Conservation (phyloP, 352 stramenopile genomes). For the Peronosclerospora sorghi region DNA sequence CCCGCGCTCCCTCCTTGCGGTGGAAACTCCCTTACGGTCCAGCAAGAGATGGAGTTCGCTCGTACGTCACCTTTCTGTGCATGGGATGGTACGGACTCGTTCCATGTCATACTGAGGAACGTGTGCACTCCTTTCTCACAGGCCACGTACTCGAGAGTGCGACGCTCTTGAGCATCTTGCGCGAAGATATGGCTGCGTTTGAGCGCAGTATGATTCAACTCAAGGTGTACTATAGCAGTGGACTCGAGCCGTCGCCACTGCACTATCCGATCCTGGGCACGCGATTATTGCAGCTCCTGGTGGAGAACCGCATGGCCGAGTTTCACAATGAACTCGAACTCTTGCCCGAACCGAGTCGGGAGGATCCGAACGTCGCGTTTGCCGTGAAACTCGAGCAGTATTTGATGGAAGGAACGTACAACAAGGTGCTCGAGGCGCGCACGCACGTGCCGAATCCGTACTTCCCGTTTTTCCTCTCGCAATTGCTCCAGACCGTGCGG, state of each 20-base stretch:
- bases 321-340: slow-evolving; percentile 90
- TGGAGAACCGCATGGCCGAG: slow-evolving; percentile 88
- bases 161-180: slow-evolving; percentile 78
- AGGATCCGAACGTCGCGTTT: slow-evolving; percentile 82
- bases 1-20: slow-evolving; percentile 71
- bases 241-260: slow-evolving; percentile 47
- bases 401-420: slow-evolving; percentile 89
- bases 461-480: slow-evolving; percentile 91
- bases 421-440: slow-evolving; percentile 84
- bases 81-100: not conserved
- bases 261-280: slow-evolving; percentile 84
- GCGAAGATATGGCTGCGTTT: slow-evolving; percentile 77
- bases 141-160: slow-evolving; percentile 84
- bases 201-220: slow-evolving; percentile 85
- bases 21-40: slow-evolving; percentile 33
- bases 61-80: slow-evolving; percentile 26
- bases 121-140: slow-evolving; percentile 6
- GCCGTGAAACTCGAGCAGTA: slow-evolving; percentile 87
- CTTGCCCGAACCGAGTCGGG: slow-evolving; percentile 68
- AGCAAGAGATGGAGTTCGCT: slow-evolving; percentile 61
- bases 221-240: slow-evolving; percentile 75
- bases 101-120: not conserved
- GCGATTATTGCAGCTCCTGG: slow-evolving; percentile 82
- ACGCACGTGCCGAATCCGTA: slow-evolving; percentile 85
- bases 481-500: slow-evolving; percentile 89